Percentiles rank a stretch among this genome's conserved stretches.
phyloP scores from a whole-genome alignment of 2,329 filamentous ascomycete genomes.

The Cephalotrichum gorgonifer region DNA sequence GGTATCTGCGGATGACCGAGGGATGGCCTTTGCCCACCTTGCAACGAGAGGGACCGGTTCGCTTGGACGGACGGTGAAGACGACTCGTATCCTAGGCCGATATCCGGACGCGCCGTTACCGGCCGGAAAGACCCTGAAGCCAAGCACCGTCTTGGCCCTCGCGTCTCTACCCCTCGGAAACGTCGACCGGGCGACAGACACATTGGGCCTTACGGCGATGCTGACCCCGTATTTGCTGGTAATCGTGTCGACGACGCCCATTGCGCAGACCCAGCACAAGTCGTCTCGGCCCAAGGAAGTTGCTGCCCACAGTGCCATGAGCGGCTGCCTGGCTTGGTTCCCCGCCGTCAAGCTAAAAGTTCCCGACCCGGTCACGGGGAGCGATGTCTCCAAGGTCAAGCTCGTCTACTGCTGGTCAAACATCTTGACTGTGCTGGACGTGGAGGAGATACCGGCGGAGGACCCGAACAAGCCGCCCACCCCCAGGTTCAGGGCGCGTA shows the following conservation, averaged over 20 bases:
- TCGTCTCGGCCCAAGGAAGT: slow-evolving; percentile 84
- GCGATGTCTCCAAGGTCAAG: slow-evolving; percentile 68
- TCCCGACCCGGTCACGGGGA: slow-evolving; percentile 54
- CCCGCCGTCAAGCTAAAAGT: slow-evolving; percentile 87
- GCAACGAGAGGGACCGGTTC: slow-evolving; percentile 84
- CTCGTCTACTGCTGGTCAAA: slow-evolving; percentile 98
- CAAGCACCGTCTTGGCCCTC: slow-evolving; percentile 91
- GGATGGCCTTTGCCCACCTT: slow-evolving; percentile 97
- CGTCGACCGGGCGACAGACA: slow-evolving; percentile 77
- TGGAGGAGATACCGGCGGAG: slow-evolving; percentile 59
- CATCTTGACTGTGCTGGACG: slow-evolving; percentile 84
- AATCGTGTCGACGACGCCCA: slow-evolving; percentile 91
- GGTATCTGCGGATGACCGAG: slow-evolving; percentile 86
- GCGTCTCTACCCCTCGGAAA: slow-evolving; percentile 88
- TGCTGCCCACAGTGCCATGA: slow-evolving; percentile 80
- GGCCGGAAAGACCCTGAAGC: slow-evolving; percentile 62
- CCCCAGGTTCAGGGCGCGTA: slow-evolving; percentile 72
- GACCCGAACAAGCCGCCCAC: slow-evolving; percentile 69
- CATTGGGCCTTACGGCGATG: slow-evolving; percentile 85
- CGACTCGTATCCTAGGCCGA: slow-evolving; percentile 78
- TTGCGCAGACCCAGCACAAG: slow-evolving; percentile 95
- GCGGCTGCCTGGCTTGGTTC: slow-evolving; percentile 93
- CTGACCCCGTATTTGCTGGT: slow-evolving; percentile 91
- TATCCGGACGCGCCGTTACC: slow-evolving; percentile 66
- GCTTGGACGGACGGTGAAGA: slow-evolving; percentile 77